These are phyloP conservation scores for Penicillium dipodomyicola DNA, from an alignment of 495 filamentous ascomycete genomes.

Conservation along the genomic window DNA sequence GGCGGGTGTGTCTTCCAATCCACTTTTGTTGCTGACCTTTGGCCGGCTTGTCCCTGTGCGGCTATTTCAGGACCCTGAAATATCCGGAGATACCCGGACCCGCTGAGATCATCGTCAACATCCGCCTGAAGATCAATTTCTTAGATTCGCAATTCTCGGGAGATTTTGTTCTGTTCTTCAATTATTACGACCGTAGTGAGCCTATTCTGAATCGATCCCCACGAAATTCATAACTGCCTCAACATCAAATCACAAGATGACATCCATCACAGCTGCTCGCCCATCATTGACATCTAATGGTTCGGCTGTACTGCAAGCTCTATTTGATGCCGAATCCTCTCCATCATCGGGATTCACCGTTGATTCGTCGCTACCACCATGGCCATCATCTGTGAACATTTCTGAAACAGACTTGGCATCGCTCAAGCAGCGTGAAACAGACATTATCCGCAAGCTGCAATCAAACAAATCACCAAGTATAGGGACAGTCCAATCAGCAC, in stretches of 20 bases:
- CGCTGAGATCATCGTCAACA: conserved; percentile 6
- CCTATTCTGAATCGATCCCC: background rate
- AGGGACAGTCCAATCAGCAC: conserved; percentile 29
- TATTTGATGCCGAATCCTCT: conserved; percentile 76
- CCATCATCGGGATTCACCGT: conserved; percentile 54
- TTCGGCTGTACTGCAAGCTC: conserved; percentile 66
- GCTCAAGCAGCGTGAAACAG: conserved; percentile 30
- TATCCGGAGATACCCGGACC: conserved; percentile 27
- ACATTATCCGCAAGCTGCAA: conserved; percentile 35
- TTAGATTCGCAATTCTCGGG: background rate
- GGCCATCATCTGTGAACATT: conserved; percentile 46
- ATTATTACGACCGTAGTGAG: background rate
- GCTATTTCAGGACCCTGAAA: conserved; percentile 15
- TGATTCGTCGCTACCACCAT: conserved; percentile 56
- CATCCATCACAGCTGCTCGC: conserved; percentile 43
- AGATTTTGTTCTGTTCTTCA: background rate
- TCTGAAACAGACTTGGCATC: conserved; percentile 19
- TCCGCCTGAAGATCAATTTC: background rate
- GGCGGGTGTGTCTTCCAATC: conserved; percentile 8
- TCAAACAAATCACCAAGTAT: conserved; percentile 9
- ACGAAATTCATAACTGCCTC: background rate
- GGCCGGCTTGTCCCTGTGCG: background rate
- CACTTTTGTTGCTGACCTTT: background rate
- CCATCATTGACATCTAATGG: conserved; percentile 65
- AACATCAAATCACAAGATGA: conserved; percentile 16